These are phyloP conservation scores for Coemansia sp. DNA, from an alignment of 192 early-diverging fungal species.

Conservation along the genomic window DNA sequence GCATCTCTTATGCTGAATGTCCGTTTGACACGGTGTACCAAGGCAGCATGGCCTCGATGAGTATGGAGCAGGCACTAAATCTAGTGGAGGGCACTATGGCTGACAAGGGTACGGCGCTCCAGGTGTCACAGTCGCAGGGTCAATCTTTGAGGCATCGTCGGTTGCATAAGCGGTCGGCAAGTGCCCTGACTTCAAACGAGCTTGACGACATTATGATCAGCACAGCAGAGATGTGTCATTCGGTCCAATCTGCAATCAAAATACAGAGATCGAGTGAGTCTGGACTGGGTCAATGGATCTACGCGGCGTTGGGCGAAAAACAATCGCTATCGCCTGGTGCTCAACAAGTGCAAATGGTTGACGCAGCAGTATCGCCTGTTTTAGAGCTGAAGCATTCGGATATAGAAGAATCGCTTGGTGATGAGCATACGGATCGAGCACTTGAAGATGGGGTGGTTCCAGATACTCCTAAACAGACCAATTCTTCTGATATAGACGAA, in stretches of 20 bases:
- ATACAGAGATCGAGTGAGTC: conserved; percentile 30
- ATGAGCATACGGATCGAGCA: too few relatives aligned
- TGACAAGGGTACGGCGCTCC: not conserved
- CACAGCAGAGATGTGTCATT: conserved; percentile 45
- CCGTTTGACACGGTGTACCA: conserved; percentile 36
- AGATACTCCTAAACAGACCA: too few relatives aligned
- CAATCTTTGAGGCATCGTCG: not conserved
- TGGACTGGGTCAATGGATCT: conserved; percentile 31
- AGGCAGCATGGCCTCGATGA: conserved; percentile 24
- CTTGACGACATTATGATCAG: conserved; percentile 49
- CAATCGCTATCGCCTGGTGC: too few relatives aligned
- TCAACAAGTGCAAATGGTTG: too few relatives aligned
- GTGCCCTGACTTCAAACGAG: conserved; percentile 32
- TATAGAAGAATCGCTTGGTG: too few relatives aligned
- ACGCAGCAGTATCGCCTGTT: too few relatives aligned
- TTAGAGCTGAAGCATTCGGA: too few relatives aligned
- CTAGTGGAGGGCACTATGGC: conserved; percentile 25
- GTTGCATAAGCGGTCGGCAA: conserved; percentile 33
- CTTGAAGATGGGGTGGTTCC: too few relatives aligned
- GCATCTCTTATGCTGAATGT: conserved; percentile 6
- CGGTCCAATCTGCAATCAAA: conserved; percentile 40
- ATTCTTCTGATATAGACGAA: too few relatives aligned
- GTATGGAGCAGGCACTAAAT: conserved; percentile 39
- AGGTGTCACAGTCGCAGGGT: not conserved
- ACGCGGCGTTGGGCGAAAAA: conserved; percentile 9